Evolutionary conservation across 306 rosid species (phyloP).

Genomic region (Dryas octopetala): DNA sequence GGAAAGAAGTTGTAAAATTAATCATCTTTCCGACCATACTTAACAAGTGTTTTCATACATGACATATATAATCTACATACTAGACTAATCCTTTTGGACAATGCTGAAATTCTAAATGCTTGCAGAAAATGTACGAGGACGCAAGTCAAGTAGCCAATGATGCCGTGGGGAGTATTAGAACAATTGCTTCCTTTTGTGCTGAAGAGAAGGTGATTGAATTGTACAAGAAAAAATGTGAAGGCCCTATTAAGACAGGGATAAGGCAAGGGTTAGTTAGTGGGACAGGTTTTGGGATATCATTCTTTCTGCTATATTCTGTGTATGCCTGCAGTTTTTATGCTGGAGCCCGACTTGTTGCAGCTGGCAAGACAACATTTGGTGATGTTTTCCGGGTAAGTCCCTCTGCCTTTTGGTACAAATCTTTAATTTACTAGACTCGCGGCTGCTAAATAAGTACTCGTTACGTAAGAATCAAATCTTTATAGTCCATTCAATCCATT

Average conservation of each 20-base stretch:
- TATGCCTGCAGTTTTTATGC: slow-evolving; percentile 54
- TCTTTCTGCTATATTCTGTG: slow-evolving; percentile 45
- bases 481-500: not conserved
- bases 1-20: too few species aligned
- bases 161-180: slow-evolving; percentile 78
- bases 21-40: not conserved
- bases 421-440: not conserved
- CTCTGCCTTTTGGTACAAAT: not conserved
- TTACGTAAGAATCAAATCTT: too few species aligned
- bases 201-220: slow-evolving; percentile 68
- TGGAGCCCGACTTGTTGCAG: slow-evolving; percentile 53
- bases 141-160: slow-evolving; percentile 82
- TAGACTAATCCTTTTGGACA: not conserved
- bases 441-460: not conserved
- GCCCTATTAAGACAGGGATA: slow-evolving; percentile 48
- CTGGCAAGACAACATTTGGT: slow-evolving; percentile 41
- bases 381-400: slow-evolving; percentile 54
- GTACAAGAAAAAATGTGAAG: slow-evolving; percentile 57
- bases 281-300: slow-evolving; percentile 54
- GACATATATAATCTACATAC: not conserved
- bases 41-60: not conserved
- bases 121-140: slow-evolving; percentile 71
- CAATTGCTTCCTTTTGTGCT: slow-evolving; percentile 83
- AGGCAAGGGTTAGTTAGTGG: slow-evolving; percentile 54
- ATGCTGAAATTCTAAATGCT: slow-evolving; percentile 15